phyloP scores from a whole-genome alignment of 768 basidiomycete species.

The Termitomyces sp. region DNA sequence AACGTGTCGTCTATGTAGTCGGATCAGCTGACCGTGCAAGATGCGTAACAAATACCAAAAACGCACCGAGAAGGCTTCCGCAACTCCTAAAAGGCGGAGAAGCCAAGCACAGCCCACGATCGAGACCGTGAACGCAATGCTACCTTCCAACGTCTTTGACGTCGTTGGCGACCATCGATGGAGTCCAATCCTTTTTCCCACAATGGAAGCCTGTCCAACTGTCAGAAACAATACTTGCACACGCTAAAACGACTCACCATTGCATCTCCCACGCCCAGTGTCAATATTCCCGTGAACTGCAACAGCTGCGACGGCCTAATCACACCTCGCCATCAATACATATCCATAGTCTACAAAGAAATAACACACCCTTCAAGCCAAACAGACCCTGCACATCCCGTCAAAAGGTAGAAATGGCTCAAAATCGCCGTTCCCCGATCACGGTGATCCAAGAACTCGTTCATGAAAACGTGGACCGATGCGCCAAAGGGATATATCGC shows the following conservation, averaged over 20 bases:
- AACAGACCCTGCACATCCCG: constrained; percentile 89
- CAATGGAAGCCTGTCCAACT: constrained; percentile 74
- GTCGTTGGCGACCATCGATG: constrained; percentile 84
- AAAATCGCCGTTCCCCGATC: constrained; percentile 95
- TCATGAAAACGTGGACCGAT: constrained; percentile 91
- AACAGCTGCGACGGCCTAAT: constrained; percentile 42
- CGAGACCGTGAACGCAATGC: constrained; percentile 73
- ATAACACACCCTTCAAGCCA: constrained; percentile 92
- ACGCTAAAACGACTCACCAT: constrained; percentile 52
- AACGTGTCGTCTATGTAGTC: constrained; percentile 57
- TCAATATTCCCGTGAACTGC: constrained; percentile 83
- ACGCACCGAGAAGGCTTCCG: constrained; percentile 76
- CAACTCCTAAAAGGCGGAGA: constrained; percentile 67
- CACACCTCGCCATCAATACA: constrained; percentile 5
- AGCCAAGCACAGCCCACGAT: constrained; percentile 68
- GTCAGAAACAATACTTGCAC: background rate
- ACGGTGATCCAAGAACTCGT: constrained; percentile 94
- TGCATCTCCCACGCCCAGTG: constrained; percentile 91
- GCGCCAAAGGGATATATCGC: constrained; percentile 97
- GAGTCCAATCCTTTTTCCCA: constrained; percentile 81
- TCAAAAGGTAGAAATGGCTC: constrained; percentile 95
- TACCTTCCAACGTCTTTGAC: constrained; percentile 91
- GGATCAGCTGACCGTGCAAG: background rate
- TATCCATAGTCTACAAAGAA: background rate
- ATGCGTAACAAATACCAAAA: background rate